A percentile compares a stretch with the other conserved stretches of the same genome.
Evolutionary conservation across 139 green algal genomes (phyloP).

Genomic region (Chlamydomonas sp.): DNA sequence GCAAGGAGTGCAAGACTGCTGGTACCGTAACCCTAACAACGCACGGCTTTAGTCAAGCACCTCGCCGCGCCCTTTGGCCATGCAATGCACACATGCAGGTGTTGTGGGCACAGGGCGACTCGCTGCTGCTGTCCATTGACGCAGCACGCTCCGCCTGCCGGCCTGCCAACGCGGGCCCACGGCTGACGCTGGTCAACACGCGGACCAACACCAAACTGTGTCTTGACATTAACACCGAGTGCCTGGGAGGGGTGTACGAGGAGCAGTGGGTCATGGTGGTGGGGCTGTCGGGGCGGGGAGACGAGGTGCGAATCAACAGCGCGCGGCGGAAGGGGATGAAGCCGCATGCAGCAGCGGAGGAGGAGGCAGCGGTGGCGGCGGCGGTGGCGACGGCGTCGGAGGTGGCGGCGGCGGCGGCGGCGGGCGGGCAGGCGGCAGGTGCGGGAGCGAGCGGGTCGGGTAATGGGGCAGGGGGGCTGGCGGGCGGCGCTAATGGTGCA

Average conservation of each 20-base stretch:
- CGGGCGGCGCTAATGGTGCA: too few species aligned
- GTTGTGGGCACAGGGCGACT: constrained; percentile 25
- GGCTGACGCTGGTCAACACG: constrained; percentile 13
- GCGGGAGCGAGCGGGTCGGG: too few species aligned
- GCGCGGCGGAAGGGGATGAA: constrained; percentile 4
- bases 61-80: neutral
- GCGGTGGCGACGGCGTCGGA: too few species aligned
- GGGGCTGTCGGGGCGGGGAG: constrained; percentile 21
- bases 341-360: neutral
- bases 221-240: neutral
- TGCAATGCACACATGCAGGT: neutral
- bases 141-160: neutral
- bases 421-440: neutral
- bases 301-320: constrained; percentile 19
- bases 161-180: neutral
- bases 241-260: constrained; percentile 1
- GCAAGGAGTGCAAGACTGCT: neutral
- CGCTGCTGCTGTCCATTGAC: neutral
- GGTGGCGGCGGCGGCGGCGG: too few species aligned
- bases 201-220: neutral
- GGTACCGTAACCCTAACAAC: neutral
- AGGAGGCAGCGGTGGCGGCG: neutral
- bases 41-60: neutral
- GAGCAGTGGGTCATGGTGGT: constrained; percentile 35
- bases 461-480: too few species aligned